Conservation (phyloP, 116 monocot species). For the Dioscorea cayenensis region DNA sequence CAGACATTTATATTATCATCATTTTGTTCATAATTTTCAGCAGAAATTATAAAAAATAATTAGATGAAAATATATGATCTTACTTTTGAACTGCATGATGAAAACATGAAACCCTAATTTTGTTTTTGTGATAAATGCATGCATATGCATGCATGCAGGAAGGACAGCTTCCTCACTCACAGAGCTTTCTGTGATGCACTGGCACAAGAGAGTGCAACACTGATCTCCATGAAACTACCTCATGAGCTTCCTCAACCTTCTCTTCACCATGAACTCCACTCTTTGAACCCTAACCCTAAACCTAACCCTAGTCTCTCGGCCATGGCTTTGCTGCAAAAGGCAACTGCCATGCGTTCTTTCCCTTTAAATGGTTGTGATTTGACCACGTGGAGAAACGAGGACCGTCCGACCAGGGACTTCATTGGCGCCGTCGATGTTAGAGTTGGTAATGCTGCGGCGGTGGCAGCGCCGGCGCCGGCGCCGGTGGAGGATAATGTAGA, state of each 20-base stretch:
- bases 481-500: background rate
- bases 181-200: conserved; percentile 15
- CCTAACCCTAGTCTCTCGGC: background rate
- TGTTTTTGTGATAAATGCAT: background rate
- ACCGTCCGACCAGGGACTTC: background rate
- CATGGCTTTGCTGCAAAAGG: background rate
- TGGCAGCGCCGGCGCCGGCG: background rate
- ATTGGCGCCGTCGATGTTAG: background rate
- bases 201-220: conserved; percentile 8
- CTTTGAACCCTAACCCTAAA: background rate
- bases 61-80: too few relatives aligned
- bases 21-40: too few relatives aligned
- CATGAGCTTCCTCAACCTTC: background rate
- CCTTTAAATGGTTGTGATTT: background rate
- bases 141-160: background rate
- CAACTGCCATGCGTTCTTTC: background rate
- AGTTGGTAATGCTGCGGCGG: background rate
- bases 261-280: background rate
- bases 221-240: background rate
- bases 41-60: too few relatives aligned
- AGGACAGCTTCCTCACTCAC: conserved; percentile 13
- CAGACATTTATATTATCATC: too few relatives aligned
- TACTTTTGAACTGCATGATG: too few relatives aligned
- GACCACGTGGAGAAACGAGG: background rate
- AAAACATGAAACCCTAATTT: too few relatives aligned